A percentile compares a stretch with the other conserved stretches of the same genome.
These are phyloP conservation scores for Euryodendron excelsum DNA, from an alignment of 148 eudicot genomes.

Conservation along the genomic window DNA sequence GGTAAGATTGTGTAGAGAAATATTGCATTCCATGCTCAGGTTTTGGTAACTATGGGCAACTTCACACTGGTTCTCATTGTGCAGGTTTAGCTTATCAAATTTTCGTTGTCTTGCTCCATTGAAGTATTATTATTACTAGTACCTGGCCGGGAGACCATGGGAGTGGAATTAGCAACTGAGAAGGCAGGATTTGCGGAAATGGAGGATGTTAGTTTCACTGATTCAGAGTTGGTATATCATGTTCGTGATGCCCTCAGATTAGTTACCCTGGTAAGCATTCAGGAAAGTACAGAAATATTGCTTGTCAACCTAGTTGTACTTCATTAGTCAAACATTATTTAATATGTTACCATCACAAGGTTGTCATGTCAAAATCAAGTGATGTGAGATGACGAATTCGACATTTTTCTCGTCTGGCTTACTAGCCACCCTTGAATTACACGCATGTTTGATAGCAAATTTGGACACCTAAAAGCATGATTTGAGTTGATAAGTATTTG, in stretches of 20 bases:
- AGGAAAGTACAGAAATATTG: neutral
- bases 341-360: neutral
- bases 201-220: constrained; percentile 45
- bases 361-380: neutral
- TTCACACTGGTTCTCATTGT: neutral
- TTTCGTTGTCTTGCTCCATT: neutral
- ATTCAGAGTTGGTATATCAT: constrained; percentile 39
- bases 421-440: too few species aligned
- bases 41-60: neutral
- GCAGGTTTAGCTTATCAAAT: neutral
- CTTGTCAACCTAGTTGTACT: neutral
- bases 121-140: too few species aligned
- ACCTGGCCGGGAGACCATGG: constrained; percentile 30
- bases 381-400: neutral
- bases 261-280: constrained; percentile 35
- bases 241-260: constrained; percentile 52
- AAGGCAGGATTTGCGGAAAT: constrained; percentile 26
- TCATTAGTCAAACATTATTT: neutral
- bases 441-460: too few species aligned
- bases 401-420: neutral
- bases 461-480: too few species aligned
- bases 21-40: neutral
- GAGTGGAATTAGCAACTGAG: constrained; percentile 29
- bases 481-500: too few species aligned
- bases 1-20: too few species aligned